These are phyloP conservation scores for Mycena floridula DNA, from an alignment of 768 basidiomycete genomes.

Conservation along the genomic window DNA sequence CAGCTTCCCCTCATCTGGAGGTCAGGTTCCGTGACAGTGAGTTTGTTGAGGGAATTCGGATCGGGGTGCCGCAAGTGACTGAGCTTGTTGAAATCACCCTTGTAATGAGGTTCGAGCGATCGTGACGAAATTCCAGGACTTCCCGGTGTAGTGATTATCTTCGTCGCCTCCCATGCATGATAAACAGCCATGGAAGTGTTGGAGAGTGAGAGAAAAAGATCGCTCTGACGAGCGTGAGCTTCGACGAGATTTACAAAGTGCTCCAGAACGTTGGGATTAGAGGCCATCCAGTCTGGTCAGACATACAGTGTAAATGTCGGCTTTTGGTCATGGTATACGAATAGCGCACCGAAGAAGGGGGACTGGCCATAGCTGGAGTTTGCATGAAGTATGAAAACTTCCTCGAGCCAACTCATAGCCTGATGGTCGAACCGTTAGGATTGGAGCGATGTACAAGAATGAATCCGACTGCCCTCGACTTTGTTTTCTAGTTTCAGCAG, in stretches of 20 bases:
- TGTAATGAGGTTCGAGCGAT: not conserved
- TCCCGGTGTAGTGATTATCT: not conserved
- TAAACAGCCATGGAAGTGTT: conserved; percentile 27
- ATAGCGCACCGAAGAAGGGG: conserved; percentile 2
- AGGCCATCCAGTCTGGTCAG: conserved; percentile 19
- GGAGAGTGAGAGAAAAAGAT: conserved; percentile 22
- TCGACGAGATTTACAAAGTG: conserved; percentile 19
- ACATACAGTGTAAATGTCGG: conserved; percentile 6
- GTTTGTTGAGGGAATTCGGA: conserved; percentile 5
- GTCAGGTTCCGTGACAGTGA: conserved; percentile 8
- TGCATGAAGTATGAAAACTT: conserved; percentile 18
- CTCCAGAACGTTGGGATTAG: conserved; percentile 18
- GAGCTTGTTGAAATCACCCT: not conserved
- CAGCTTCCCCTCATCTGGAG: conserved; percentile 10
- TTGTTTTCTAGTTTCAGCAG: no score
- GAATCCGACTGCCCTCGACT: no score
- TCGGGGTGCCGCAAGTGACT: not conserved
- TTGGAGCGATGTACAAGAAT: no score
- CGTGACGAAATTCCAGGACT: conserved; percentile 1
- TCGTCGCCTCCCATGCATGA: conserved; percentile 14
- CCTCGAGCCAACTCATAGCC: conserved; percentile 25
- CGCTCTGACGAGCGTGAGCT: conserved; percentile 15
- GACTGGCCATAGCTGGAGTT: conserved; percentile 13
- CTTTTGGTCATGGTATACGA: conserved; percentile 6
- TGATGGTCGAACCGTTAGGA: no score